Conservation (phyloP, 768 basidiomycete genomes). For the Cytidiella melzeri region DNA sequence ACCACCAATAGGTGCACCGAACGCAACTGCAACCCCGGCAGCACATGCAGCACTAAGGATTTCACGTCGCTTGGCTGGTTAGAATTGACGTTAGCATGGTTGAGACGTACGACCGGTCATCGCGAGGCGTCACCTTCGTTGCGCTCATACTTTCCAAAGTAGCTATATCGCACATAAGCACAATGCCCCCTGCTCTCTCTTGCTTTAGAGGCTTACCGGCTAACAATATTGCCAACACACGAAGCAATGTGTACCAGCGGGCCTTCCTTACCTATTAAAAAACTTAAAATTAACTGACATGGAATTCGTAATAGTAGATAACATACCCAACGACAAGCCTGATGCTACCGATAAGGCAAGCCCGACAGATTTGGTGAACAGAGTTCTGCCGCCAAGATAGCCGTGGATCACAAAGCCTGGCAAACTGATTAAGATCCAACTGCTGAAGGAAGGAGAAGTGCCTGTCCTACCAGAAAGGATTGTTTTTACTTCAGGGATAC, state of each 20-base stretch:
- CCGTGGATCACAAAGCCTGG: conserved; percentile 94
- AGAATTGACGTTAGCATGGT: too few relatives aligned
- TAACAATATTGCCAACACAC: conserved; percentile 90
- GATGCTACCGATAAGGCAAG: conserved; percentile 88
- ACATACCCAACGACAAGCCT: conserved; percentile 73
- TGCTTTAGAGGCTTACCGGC: conserved; percentile 39
- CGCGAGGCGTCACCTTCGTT: conserved; percentile 64
- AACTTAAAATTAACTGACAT: background rate
- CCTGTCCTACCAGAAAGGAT: conserved; percentile 66
- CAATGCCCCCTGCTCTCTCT: too few relatives aligned
- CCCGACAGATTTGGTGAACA: conserved; percentile 88
- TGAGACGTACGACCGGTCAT: too few relatives aligned
- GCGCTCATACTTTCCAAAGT: conserved; percentile 83
- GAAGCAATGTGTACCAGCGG: conserved; percentile 90
- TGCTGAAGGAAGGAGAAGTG: background rate
- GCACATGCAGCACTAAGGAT: conserved; percentile 94
- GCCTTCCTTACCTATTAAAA: conserved; percentile 52
- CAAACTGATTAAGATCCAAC: conserved; percentile 8
- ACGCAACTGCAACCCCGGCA: conserved; percentile 95
- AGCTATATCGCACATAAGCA: too few relatives aligned
- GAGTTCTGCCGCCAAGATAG: conserved; percentile 84
- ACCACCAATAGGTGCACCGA: conserved; percentile 94
- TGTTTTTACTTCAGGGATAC: conserved; percentile 96
- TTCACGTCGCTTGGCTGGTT: conserved; percentile 82
- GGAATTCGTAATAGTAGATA: conserved; percentile 7